Percentiles rank a stretch among this genome's conserved stretches.
These are phyloP conservation scores for Salix brachista DNA, from an alignment of 345 rosid genomes.

Conservation along the genomic window DNA sequence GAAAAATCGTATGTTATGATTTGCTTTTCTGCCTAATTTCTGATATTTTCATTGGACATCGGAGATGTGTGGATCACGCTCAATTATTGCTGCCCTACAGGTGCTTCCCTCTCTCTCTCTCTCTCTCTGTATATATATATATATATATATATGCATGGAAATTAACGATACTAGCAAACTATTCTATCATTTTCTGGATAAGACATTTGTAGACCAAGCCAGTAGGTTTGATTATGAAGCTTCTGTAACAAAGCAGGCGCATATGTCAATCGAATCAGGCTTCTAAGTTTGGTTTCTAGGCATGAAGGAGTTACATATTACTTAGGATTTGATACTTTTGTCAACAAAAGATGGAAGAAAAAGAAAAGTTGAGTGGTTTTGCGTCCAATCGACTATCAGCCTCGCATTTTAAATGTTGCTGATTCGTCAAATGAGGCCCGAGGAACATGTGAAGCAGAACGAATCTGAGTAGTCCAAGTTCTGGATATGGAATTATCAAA, in stretches of 20 bases:
- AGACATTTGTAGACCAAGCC: background rate
- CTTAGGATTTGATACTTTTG: background rate
- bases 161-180: background rate
- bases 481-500: no score
- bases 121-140: no score
- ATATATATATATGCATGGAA: background rate
- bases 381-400: background rate
- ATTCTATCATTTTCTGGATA: background rate
- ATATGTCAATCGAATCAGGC: background rate
- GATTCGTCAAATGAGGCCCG: background rate
- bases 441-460: no score
- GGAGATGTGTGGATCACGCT: background rate
- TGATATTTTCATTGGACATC: background rate
- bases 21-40: background rate
- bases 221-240: background rate
- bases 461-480: no score
- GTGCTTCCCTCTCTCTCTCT: background rate
- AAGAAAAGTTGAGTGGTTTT: background rate
- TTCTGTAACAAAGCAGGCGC: background rate
- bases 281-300: background rate
- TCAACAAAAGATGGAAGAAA: background rate
- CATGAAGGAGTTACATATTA: background rate
- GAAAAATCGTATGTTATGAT: constrained; percentile 7
- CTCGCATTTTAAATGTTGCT: no score
- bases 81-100: background rate